These are phyloP conservation scores for Asterophora parasitica DNA, from an alignment of 768 basidiomycete genomes.

Conservation along the genomic window DNA sequence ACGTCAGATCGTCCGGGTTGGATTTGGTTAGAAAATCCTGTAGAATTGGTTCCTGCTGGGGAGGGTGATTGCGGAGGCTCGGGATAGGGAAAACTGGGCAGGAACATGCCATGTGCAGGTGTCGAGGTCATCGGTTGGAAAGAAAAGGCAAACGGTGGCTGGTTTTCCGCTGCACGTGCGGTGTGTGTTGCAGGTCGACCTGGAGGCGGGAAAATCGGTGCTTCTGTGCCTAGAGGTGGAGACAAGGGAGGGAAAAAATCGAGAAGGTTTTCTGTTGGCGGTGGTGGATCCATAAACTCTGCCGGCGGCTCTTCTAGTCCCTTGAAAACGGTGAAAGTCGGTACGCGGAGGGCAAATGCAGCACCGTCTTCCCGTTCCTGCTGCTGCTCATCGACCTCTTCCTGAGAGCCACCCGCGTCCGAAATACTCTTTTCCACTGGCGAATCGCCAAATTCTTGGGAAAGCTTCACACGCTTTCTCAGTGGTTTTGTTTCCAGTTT, in stretches of 20 bases:
- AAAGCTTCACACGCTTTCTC: conserved; percentile 50
- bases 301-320: conserved; percentile 33
- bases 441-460: conserved; percentile 12
- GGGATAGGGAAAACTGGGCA: conserved; percentile 46
- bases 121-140: conserved; percentile 51
- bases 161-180: conserved; percentile 49
- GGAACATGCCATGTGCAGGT: conserved; percentile 39
- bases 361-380: conserved; percentile 13
- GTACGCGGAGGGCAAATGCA: conserved; percentile 26
- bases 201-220: conserved; percentile 10
- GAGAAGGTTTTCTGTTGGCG: conserved; percentile 48
- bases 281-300: conserved; percentile 38
- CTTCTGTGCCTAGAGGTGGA: conserved; percentile 27
- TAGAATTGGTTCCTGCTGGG: conserved; percentile 33
- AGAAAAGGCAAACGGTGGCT: conserved; percentile 47
- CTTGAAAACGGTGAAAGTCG: conserved; percentile 46
- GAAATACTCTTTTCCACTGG: not conserved
- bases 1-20: conserved; percentile 37
- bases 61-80: conserved; percentile 58
- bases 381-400: conserved; percentile 9
- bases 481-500: conserved; percentile 36
- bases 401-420: not conserved
- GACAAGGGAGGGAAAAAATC: conserved; percentile 45
- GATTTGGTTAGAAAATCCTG: conserved; percentile 21
- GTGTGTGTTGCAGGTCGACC: conserved; percentile 35